Conservation (phyloP, 2,329 filamentous ascomycete species). For the Elsinoe batatas region DNA sequence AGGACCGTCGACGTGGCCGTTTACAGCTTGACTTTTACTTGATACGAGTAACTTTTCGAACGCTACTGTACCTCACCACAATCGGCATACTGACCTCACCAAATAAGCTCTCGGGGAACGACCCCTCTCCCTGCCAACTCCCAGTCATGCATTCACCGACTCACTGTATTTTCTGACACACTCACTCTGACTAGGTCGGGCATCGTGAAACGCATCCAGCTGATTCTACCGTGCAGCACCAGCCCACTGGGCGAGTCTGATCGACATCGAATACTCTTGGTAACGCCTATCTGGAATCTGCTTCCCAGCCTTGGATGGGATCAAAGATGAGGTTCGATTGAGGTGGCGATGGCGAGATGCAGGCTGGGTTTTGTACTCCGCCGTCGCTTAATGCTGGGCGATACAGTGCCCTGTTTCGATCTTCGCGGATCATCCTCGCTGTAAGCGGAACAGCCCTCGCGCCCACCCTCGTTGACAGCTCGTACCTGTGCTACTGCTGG, state of each 20-base stretch:
- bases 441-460: neutral
- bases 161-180: slow-evolving; percentile 7
- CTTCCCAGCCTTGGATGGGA: neutral
- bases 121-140: neutral
- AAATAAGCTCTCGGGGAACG: slow-evolving; percentile 1
- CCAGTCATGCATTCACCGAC: slow-evolving; percentile 10
- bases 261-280: slow-evolving; percentile 3
- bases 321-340: slow-evolving; percentile 1
- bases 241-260: slow-evolving; percentile 1
- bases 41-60: neutral
- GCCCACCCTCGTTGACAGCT: slow-evolving; percentile 4
- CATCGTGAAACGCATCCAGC: slow-evolving; percentile 1
- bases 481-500: neutral
- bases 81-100: neutral
- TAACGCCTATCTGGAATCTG: slow-evolving; percentile 7
- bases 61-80: too few relatives aligned
- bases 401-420: slow-evolving; percentile 3
- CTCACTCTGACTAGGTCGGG: neutral
- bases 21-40: neutral
- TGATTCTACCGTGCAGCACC: neutral
- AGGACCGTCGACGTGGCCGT: neutral
- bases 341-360: slow-evolving; percentile 4
- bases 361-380: slow-evolving; percentile 8
- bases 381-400: slow-evolving; percentile 3
- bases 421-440: slow-evolving; percentile 2